Conservation (phyloP, 2,329 filamentous ascomycete species). For the Colletotrichum limetticola region DNA sequence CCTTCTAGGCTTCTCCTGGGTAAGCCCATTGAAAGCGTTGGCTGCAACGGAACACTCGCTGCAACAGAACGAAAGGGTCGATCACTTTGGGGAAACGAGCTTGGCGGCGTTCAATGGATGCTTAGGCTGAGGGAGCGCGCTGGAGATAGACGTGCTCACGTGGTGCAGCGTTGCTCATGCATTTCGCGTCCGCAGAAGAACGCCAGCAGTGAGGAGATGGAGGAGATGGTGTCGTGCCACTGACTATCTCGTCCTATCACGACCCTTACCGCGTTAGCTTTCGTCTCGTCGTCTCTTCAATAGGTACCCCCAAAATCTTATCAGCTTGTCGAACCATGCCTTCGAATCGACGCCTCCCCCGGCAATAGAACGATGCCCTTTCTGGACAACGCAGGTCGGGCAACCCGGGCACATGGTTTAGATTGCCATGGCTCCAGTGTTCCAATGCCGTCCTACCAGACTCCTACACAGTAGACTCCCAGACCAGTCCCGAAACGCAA, state of each 20-base stretch:
- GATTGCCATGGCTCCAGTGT: background rate
- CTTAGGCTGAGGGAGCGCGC: background rate
- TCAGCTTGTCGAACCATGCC: background rate
- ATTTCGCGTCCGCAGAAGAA: background rate
- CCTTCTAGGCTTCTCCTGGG: background rate
- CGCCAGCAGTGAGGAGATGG: background rate
- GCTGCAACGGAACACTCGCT: constrained; percentile 5
- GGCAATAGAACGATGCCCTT: background rate
- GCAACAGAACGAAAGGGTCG: background rate
- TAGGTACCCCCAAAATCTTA: background rate
- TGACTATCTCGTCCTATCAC: background rate
- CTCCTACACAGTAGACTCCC: no score
- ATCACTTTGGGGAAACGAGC: background rate
- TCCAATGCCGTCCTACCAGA: background rate
- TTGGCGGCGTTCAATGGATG: background rate
- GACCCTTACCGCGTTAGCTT: background rate
- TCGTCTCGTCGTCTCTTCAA: background rate
- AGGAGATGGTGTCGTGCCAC: background rate
- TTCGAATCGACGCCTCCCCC: background rate
- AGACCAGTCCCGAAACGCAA: background rate
- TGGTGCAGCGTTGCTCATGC: background rate
- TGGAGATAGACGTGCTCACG: background rate
- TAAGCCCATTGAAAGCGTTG: no score
- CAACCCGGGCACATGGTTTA: background rate
- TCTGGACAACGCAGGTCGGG: background rate